Base-by-base conservation (phyloP, 2,329 filamentous ascomycete genomes). In the Alternaria sp. region DNA sequence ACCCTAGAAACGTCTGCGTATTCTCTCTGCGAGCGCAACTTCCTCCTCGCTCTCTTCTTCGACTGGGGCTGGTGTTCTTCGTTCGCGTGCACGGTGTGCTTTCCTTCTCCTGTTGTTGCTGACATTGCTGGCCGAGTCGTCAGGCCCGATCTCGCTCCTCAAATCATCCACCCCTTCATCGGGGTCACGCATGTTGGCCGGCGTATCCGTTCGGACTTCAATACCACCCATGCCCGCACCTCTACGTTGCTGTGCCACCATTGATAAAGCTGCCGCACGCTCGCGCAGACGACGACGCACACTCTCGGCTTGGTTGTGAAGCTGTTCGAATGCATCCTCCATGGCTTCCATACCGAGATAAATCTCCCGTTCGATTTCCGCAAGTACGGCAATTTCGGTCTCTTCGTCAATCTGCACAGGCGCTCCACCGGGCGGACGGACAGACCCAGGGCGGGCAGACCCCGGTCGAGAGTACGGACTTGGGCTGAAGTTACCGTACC, bases 381-480 rank as follows among this genome's bases (percentile, higher is more conserved):
- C 92, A 5, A 97, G 84, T 1, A 91, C 90, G 0, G 91, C 91
- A 70, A 97, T 93, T 76, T 97, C 94, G 53, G 91, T 92, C 72
- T 98, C 94, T 77, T 98, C 94, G 73, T 97, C 94, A 58, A 96
- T 86, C 3, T 93, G 93, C 4, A 98, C 93, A 2, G 88, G 89
- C 0, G 88, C 89, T n/a, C 69, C 69, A 21, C 72, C 71, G 14
- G 58, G 77, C 23, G 79, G 29, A 76, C 77, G 85, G 3, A 65
- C 63, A n/a, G 68, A 70, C 31, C 65, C 64, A n/a, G 68, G 65
- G 26, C 67, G 64, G n/a, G 54, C 58, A 17, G 65, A 69, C 17
- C 63, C 62, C 23, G 67, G 63, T 37, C 66, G 67, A 21, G 65
- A 65, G 17, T 62, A 58, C 11, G 62, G 65, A 28, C 56, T 48